Conservation (phyloP, 495 filamentous ascomycete genomes). For the Xylaria curta region DNA sequence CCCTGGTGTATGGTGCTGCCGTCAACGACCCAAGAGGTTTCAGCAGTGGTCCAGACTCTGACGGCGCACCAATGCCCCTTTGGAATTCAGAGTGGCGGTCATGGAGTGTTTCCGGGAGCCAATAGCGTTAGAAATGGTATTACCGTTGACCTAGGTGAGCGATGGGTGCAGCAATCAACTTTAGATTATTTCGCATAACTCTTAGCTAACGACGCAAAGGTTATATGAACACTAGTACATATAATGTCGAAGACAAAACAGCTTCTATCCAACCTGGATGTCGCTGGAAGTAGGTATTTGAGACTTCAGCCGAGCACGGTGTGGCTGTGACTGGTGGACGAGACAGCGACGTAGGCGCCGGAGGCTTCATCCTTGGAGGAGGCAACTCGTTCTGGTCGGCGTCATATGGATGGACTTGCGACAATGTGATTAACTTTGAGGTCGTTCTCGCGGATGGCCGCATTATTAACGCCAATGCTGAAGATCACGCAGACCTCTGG, state of each 20-base stretch:
- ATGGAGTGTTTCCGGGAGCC: constrained; percentile 48
- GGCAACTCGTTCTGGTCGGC: constrained; percentile 56
- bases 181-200: not conserved
- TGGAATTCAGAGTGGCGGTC: constrained; percentile 51
- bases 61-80: constrained; percentile 41
- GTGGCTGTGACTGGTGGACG: constrained; percentile 58
- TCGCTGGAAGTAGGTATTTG: constrained; percentile 56
- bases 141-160: constrained; percentile 46
- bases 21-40: constrained; percentile 39
- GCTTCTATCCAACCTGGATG: constrained; percentile 46
- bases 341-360: constrained; percentile 55
- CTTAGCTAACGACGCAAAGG: constrained; percentile 10
- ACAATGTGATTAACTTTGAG: constrained; percentile 58
- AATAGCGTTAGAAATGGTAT: constrained; percentile 53
- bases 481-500: constrained; percentile 49
- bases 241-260: constrained; percentile 34
- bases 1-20: constrained; percentile 46
- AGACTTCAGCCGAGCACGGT: constrained; percentile 44
- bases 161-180: constrained; percentile 20
- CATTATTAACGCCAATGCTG: constrained; percentile 43
- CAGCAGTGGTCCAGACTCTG: constrained; percentile 35
- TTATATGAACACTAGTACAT: constrained; percentile 44
- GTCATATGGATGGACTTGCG: constrained; percentile 52
- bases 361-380: constrained; percentile 58
- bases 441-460: constrained; percentile 44